phyloP scores from a whole-genome alignment of 176 grass and related monocot species.

The Typha latifolia region DNA sequence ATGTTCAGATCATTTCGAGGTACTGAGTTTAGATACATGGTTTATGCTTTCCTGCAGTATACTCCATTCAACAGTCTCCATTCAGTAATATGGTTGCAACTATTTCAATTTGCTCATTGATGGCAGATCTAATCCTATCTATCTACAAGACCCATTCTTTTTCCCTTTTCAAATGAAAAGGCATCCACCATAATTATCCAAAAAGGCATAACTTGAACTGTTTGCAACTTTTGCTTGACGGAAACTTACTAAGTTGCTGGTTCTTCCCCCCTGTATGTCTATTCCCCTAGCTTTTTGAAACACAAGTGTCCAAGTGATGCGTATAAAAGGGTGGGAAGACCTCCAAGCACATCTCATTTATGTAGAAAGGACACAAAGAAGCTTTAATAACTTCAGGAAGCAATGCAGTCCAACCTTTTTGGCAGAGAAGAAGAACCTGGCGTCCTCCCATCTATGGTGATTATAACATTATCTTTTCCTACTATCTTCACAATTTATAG shows the following conservation, averaged over 20 bases:
- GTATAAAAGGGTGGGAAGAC: not conserved
- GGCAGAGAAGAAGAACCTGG: not conserved
- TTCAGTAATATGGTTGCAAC: not conserved
- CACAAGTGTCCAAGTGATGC: not conserved
- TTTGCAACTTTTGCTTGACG: not conserved
- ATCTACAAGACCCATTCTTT: not conserved
- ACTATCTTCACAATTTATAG: too few species aligned
- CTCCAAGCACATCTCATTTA: not conserved
- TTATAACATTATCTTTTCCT: not conserved
- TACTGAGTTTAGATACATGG: not conserved
- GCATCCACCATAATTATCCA: not conserved
- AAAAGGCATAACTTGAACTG: not conserved
- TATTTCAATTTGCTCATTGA: conserved; percentile 6
- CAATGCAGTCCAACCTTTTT: conserved; percentile 1
- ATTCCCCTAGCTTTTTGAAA: not conserved
- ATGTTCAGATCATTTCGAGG: not conserved
- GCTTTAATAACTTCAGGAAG: not conserved
- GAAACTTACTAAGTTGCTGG: not conserved
- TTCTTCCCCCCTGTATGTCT: not conserved
- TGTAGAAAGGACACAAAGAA: not conserved
- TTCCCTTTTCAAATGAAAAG: not conserved
- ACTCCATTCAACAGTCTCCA: conserved; percentile 1
- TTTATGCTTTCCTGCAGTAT: not conserved
- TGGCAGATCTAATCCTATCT: not conserved
- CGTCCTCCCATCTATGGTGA: not conserved